Evolutionary conservation across 768 basidiomycete species (phyloP), one percentile per base, ranked within the genome.

Genomic region (Boletus rubescentipes): DNA sequence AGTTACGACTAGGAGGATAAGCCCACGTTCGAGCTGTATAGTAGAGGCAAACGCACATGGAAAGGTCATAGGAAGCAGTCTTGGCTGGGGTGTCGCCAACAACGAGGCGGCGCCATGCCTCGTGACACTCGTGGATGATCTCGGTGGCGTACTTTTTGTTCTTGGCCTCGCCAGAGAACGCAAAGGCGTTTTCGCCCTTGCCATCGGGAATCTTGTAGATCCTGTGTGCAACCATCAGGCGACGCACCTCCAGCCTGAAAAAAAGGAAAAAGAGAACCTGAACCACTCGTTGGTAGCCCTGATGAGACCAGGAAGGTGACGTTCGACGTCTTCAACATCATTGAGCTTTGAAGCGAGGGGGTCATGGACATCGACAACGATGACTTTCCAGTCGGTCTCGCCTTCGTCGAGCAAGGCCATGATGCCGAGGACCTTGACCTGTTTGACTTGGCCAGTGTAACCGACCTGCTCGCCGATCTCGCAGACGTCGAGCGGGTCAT

Each of bases 371-470:
- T 98, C 97, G 61, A 98, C 93, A 70, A 96, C 97, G 74, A 99
- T 85, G 77, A 99, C 91, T 77, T 99, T 99, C 97, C 97, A 99
- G 79, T 98, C 97, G 61, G 97, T 98, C 79, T 98, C 97, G 65
- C 97, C 97, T 72, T 98, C 97, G 70, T 99, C 97, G 62, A 98
- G 87, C 54, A 98, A 81, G 53, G 97, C 97, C 96, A 98, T 98
- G 84, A 98, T 96, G 58, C 97, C 97, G 67, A 99, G 91, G 61
- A 99, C 91, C 81, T 99, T 99, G 84, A 99, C 97, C 74, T 98
- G 97, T 79, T 98, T 99, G 73, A 99, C 84, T 73, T 98, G 95
- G 53, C 97, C 97, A 58, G 87, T 85, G 73, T 94, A 93, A 62
- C 96, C 97, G 65, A 98, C 91, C 73, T 95, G 91, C 74, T 99